Base-by-base conservation (phyloP, 163 green algal genomes). In the Prototheca wickerhamii region DNA sequence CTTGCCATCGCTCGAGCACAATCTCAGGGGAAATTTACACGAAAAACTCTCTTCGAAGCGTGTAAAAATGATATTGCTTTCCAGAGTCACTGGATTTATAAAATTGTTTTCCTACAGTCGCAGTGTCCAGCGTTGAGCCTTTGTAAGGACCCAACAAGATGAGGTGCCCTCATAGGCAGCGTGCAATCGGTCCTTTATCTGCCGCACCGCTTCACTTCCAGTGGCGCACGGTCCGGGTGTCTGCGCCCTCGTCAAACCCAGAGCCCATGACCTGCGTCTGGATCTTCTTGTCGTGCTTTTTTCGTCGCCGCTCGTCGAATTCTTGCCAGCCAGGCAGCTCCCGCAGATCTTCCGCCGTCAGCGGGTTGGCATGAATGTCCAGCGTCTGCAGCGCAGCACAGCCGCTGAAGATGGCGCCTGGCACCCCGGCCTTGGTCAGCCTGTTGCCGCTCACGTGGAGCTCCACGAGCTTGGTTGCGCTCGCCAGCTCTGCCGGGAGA, bases 221-320 rank as follows among this genome's bases (percentile, higher is more conserved):
- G 46, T 54, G n/a, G 5, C 26, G 46, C 18, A 54, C 46, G 23
- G 46, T 5, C 0, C 26, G 46, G 18, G 23, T 68, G 60, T 88
- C 82, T n/a, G 73, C 77, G 0, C 82, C 82, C 61, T 88, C 82
- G 58, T 79, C 78, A 49, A 87, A 84, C 12, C 57, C 49, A 1
- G 8, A 28, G 26, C 21, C 33, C 28, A 71, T 44, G 21, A 76
- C 55, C 44, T 61, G 58, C 57, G 62, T 71, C 29, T 43, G 53
- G 6, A 88, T 59, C 78, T 89, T 80, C 63, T 89, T 89, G 57
- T 77, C 73, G 26, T 74, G 72, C 10, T 77, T 76, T 4, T 61
- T 56, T 7, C 73, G 70, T 15, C 81, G 65, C 35, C 83, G 63
- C 18, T 64, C 67, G 43, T 89, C 83, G 66, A 84, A 87, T 3